These are phyloP conservation scores for Picea glauca DNA, from an alignment of 75 land plant species.

Conservation along the genomic window DNA sequence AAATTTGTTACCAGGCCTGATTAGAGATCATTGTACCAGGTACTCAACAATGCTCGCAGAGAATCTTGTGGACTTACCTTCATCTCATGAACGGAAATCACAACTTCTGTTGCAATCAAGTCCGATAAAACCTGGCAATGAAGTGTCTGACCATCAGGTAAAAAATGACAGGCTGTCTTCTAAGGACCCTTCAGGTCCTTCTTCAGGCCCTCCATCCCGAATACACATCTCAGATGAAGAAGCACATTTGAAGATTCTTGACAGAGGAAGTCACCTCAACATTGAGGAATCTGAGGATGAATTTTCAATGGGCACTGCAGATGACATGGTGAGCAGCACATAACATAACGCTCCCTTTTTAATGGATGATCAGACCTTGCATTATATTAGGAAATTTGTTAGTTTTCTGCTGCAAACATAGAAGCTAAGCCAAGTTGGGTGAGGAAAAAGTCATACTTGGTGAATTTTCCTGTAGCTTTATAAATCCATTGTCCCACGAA, in stretches of 20 bases:
- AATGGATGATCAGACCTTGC: not conserved
- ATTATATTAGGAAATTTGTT: not conserved
- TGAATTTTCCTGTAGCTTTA: not conserved
- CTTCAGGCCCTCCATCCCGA: not conserved
- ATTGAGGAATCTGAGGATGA: constrained; percentile 4
- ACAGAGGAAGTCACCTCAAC: not conserved
- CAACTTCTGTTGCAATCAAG: not conserved
- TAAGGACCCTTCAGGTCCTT: not conserved
- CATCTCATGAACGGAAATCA: constrained; percentile 11
- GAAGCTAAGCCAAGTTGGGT: not conserved
- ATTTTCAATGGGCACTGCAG: constrained; percentile 5
- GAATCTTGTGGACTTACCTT: constrained; percentile 64
- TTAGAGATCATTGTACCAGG: constrained; percentile 34
- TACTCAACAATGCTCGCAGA: constrained; percentile 99
- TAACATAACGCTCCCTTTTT: not conserved
- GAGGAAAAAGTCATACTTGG: not conserved
- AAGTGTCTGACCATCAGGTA: not conserved
- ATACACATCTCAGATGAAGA: not conserved
- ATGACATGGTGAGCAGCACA: constrained; percentile 1
- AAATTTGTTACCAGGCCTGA: not conserved
- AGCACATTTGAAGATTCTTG: not conserved
- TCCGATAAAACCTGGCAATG: not conserved
- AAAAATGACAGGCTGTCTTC: not conserved
- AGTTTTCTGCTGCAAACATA: not conserved
- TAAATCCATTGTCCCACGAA: not conserved